Conservation (phyloP, 2,329 filamentous ascomycete species). For the Chaetomium strumarium region DNA sequence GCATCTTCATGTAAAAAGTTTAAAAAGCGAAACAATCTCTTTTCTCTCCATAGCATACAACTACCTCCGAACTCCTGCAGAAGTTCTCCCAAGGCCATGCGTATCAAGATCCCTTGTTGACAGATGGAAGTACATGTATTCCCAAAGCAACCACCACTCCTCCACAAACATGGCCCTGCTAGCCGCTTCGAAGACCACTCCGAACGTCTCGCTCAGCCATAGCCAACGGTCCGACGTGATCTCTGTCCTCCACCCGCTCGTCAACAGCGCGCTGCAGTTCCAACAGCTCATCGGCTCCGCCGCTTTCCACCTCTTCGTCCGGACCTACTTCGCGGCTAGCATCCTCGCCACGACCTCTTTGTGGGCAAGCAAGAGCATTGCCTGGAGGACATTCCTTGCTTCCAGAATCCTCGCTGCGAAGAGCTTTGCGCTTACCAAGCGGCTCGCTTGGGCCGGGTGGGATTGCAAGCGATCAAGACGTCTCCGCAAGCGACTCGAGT, state of each 20-base stretch:
- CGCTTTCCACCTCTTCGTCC: conserved; percentile 17
- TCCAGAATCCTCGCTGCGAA: conserved; percentile 10
- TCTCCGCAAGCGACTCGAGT: conserved; percentile 40
- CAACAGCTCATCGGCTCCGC: conserved; percentile 21
- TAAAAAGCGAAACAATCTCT: background rate
- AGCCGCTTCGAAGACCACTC: conserved; percentile 15
- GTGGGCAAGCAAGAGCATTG: conserved; percentile 17
- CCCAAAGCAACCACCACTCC: background rate
- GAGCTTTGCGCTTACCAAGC: background rate
- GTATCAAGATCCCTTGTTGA: background rate
- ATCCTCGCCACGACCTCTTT: conserved; percentile 12
- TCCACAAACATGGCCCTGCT: conserved; percentile 19
- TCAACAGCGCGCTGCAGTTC: conserved; percentile 18
- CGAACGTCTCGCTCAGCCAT: conserved; percentile 13
- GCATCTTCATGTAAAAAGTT: too few species aligned
- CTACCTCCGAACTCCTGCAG: background rate
- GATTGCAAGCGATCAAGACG: conserved; percentile 16
- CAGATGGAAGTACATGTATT: conserved; percentile 9
- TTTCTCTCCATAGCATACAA: too few species aligned
- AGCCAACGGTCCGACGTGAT: conserved; percentile 17
- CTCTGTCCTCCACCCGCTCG: conserved; percentile 16
- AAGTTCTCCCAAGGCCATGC: background rate
- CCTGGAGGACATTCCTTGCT: conserved; percentile 13
- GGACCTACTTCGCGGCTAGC: conserved; percentile 20
- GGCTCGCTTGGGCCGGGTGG: conserved; percentile 14